Percentiles rank a stretch among this genome's conserved stretches.
Conservation (phyloP, 768 basidiomycete genomes). For the Suillus subalutaceus region DNA sequence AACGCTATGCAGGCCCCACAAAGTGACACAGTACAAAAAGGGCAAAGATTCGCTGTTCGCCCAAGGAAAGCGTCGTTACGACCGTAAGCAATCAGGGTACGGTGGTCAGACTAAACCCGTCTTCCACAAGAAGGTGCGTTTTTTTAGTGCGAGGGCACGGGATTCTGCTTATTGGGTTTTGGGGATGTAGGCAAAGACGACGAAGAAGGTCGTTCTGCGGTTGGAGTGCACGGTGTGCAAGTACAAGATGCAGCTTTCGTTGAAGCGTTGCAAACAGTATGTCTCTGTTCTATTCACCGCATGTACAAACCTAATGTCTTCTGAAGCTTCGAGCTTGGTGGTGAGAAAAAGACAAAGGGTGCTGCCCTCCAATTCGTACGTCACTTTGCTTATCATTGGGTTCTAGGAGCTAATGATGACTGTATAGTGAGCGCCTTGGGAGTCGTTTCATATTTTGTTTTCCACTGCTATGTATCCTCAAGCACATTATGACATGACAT, state of each 20-base stretch:
- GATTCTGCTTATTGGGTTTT: neutral
- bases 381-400: slow-evolving; percentile 23
- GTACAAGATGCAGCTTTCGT: slow-evolving; percentile 93
- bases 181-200: slow-evolving; percentile 83
- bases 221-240: slow-evolving; percentile 98
- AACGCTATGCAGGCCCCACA: slow-evolving; percentile 75
- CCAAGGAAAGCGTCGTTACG: slow-evolving; percentile 99
- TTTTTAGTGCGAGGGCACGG: neutral
- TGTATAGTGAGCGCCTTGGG: slow-evolving; percentile 25
- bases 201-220: slow-evolving; percentile 99
- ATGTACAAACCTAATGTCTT: slow-evolving; percentile 6
- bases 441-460: slow-evolving; percentile 18
- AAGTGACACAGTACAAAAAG: slow-evolving; percentile 99
- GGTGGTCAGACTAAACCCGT: slow-evolving; percentile 99
- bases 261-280: slow-evolving; percentile 99
- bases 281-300: slow-evolving; percentile 33
- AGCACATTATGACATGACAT: slow-evolving; percentile 31
- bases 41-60: slow-evolving; percentile 98
- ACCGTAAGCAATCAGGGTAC: slow-evolving; percentile 98
- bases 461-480: slow-evolving; percentile 28
- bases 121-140: slow-evolving; percentile 97
- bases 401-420: neutral
- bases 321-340: slow-evolving; percentile 94
- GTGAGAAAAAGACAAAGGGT: slow-evolving; percentile 99
- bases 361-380: slow-evolving; percentile 92